Evolutionary conservation across 2,329 filamentous ascomycete genomes (phyloP).

Genomic region (Ceratocystis lukuohia): DNA sequence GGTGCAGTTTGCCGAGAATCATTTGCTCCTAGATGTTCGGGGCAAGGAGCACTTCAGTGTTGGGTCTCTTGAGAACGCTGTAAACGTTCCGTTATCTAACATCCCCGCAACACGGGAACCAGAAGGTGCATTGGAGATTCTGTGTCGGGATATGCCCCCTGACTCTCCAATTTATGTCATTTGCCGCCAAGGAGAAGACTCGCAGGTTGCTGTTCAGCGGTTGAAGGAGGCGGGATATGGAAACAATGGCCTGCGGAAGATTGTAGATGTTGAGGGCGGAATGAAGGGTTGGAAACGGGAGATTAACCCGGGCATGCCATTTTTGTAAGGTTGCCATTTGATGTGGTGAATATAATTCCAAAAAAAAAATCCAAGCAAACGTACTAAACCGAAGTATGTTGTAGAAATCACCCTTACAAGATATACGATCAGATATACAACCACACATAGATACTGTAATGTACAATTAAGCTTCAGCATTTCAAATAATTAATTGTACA

Average conservation of each 20-base stretch:
- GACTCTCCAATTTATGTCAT: slow-evolving; percentile 54
- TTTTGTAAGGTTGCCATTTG: slow-evolving; percentile 28
- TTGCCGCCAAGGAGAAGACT: slow-evolving; percentile 66
- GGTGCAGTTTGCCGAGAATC: slow-evolving; percentile 24
- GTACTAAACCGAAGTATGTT: not conserved
- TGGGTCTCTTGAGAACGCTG: slow-evolving; percentile 57
- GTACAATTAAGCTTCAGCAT: no score
- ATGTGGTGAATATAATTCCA: not conserved
- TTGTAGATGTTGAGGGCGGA: slow-evolving; percentile 60
- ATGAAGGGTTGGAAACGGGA: slow-evolving; percentile 58
- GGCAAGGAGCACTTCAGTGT: slow-evolving; percentile 77
- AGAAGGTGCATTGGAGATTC: slow-evolving; percentile 22
- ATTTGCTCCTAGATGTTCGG: slow-evolving; percentile 66
- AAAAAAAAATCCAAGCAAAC: not conserved
- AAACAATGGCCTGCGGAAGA: slow-evolving; percentile 39
- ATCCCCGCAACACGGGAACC: slow-evolving; percentile 36
- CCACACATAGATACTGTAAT: no score
- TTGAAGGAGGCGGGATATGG: slow-evolving; percentile 49
- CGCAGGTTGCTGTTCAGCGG: slow-evolving; percentile 53
- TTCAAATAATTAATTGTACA: not conserved
- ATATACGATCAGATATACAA: no score
- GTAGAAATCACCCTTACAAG: not conserved
- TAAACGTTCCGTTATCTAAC: slow-evolving; percentile 50
- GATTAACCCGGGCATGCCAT: slow-evolving; percentile 47
- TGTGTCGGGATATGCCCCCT: slow-evolving; percentile 30